Evolutionary conservation across 768 basidiomycete species (phyloP).

Genomic region (Serpula lacrymans): DNA sequence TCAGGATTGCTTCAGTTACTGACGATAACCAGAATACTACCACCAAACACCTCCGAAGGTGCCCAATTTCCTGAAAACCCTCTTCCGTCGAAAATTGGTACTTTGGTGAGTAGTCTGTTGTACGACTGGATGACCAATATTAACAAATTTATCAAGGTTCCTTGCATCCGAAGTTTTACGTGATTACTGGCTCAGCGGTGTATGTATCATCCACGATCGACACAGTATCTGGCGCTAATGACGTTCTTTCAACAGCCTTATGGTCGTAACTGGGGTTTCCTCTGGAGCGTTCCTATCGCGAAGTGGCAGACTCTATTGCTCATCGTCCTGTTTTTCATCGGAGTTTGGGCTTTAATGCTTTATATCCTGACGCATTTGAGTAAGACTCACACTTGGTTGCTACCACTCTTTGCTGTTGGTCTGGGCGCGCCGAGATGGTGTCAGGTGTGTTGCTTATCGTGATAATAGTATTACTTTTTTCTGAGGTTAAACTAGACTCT

Average conservation of each 20-base stretch:
- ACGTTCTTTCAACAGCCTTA: slow-evolving; percentile 55
- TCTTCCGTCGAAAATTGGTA: slow-evolving; percentile 88
- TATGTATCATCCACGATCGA: slow-evolving; percentile 34
- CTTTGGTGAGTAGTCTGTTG: slow-evolving; percentile 52
- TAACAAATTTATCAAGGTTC: slow-evolving; percentile 46
- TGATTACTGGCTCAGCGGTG: slow-evolving; percentile 90
- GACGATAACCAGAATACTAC: slow-evolving; percentile 63
- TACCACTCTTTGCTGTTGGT: slow-evolving; percentile 94
- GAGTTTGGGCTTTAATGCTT: slow-evolving; percentile 78
- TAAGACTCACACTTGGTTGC: slow-evolving; percentile 93
- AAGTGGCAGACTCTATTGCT: slow-evolving; percentile 83
- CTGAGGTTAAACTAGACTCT: slow-evolving; percentile 54
- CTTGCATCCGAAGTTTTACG: slow-evolving; percentile 86
- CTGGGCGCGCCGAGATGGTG: slow-evolving; percentile 94
- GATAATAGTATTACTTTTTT: background rate
- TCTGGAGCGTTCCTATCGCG: slow-evolving; percentile 82
- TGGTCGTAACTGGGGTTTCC: slow-evolving; percentile 92
- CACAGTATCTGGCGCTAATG: slow-evolving; percentile 9
- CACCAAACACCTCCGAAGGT: slow-evolving; percentile 93
- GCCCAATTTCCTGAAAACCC: slow-evolving; percentile 84
- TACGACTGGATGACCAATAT: background rate
- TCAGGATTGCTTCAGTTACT: background rate
- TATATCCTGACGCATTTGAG: slow-evolving; percentile 77
- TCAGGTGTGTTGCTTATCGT: slow-evolving; percentile 47
- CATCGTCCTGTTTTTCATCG: slow-evolving; percentile 80